Percentiles rank a stretch among this genome's conserved stretches.
Evolutionary conservation across 2,329 filamentous ascomycete genomes (phyloP).

Genomic region (Hymenoscyphus linearis): DNA sequence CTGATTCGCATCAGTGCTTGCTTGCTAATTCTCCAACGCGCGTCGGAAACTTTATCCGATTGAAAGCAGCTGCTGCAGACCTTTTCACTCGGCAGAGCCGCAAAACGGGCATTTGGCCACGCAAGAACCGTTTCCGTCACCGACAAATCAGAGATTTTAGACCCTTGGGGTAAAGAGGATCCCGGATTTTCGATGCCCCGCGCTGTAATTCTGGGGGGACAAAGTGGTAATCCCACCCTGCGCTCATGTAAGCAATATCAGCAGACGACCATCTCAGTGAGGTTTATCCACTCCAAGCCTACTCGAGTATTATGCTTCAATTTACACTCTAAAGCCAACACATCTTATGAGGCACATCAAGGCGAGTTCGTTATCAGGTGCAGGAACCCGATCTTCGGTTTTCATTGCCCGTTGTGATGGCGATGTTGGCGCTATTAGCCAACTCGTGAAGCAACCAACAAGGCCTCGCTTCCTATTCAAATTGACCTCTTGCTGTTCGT

Average conservation of each 20-base stretch:
- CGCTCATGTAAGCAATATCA: constrained; percentile 1
- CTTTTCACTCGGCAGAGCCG: constrained; percentile 1
- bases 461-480: background rate
- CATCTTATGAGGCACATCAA: background rate
- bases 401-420: background rate
- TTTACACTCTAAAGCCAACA: background rate
- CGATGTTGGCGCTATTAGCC: background rate
- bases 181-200: background rate
- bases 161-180: background rate
- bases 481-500: background rate
- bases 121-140: background rate
- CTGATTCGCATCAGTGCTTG: background rate
- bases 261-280: background rate
- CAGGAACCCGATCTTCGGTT: background rate
- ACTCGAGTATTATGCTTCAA: no score
- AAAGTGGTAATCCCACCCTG: background rate
- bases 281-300: background rate
- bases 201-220: background rate
- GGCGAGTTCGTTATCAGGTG: background rate
- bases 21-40: background rate
- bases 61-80: constrained; percentile 1
- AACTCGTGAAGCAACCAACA: background rate
- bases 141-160: background rate
- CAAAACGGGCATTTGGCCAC: background rate
- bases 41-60: background rate